These are phyloP conservation scores for Hebeloma cylindrosporum DNA, from an alignment of 768 basidiomycete species.

Conservation along the genomic window DNA sequence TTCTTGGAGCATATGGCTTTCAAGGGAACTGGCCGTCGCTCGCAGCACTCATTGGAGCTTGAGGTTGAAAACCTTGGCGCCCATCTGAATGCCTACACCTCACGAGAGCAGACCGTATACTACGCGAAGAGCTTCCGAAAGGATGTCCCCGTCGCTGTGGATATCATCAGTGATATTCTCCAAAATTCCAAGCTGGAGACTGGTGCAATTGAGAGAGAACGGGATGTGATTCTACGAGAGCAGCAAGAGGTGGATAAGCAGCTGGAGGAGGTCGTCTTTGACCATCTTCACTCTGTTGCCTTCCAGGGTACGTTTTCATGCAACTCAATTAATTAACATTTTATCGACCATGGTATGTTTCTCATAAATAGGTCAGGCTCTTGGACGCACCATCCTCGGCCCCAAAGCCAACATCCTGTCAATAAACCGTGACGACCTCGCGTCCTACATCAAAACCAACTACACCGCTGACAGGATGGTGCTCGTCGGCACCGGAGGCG, in stretches of 20 bases:
- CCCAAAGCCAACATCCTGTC: slow-evolving; percentile 96
- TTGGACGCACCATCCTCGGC: slow-evolving; percentile 96
- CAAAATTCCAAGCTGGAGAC: slow-evolving; percentile 94
- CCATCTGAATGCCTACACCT: slow-evolving; percentile 97
- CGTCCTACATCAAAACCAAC: slow-evolving; percentile 93
- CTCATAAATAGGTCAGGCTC: slow-evolving; percentile 70
- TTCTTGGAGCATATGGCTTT: slow-evolving; percentile 99
- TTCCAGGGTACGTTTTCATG: slow-evolving; percentile 75
- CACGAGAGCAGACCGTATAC: slow-evolving; percentile 98
- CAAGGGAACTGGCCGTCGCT: slow-evolving; percentile 89
- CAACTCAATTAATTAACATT: slow-evolving; percentile 2
- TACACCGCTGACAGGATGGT: slow-evolving; percentile 99
- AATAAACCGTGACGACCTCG: slow-evolving; percentile 87
- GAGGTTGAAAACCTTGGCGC: slow-evolving; percentile 98
- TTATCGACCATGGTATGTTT: not conserved
- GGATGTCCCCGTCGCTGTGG: slow-evolving; percentile 87
- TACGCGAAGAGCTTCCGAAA: slow-evolving; percentile 98
- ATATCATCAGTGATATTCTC: slow-evolving; percentile 97
- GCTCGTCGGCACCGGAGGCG: slow-evolving; percentile 94
- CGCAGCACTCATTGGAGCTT: slow-evolving; percentile 88
- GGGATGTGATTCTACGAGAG: slow-evolving; percentile 94
- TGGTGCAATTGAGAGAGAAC: slow-evolving; percentile 88
- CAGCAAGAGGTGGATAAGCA: slow-evolving; percentile 99
- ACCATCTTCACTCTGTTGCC: slow-evolving; percentile 94
- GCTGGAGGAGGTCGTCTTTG: slow-evolving; percentile 97